These are phyloP conservation scores for Xylaria sp. DNA, from an alignment of 2,329 filamentous ascomycete species.

Conservation along the genomic window DNA sequence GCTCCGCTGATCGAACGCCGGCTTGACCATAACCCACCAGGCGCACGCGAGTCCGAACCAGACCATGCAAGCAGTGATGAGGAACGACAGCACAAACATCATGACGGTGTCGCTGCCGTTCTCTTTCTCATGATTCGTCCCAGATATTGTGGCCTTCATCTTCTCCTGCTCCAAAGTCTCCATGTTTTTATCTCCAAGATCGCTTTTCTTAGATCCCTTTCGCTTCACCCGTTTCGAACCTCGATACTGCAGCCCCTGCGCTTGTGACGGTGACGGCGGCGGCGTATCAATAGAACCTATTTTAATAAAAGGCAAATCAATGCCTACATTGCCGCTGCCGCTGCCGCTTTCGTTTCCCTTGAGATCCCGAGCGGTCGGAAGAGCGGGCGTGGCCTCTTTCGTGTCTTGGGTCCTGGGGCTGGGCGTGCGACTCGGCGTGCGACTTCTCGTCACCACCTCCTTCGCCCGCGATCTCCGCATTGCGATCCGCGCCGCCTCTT, in stretches of 20 bases:
- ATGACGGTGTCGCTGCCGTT: constrained; percentile 9
- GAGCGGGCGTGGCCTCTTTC: constrained; percentile 19
- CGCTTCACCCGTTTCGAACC: background rate
- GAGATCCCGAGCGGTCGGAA: constrained; percentile 14
- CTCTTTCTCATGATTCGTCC: no score
- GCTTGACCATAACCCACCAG: constrained; percentile 44
- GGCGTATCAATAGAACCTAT: background rate
- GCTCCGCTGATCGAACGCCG: constrained; percentile 46
- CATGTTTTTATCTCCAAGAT: background rate
- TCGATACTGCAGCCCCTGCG: background rate
- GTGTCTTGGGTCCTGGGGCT: constrained; percentile 31
- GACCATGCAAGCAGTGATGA: constrained; percentile 33
- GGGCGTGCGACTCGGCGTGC: constrained; percentile 32
- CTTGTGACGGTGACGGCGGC: background rate
- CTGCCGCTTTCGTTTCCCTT: constrained; percentile 30
- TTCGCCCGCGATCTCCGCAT: constrained; percentile 43
- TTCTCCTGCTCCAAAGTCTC: background rate
- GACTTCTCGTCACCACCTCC: constrained; percentile 32
- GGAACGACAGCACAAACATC: constrained; percentile 26
- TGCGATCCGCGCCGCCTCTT: constrained; percentile 45
- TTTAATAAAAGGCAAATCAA: constrained; percentile 40
- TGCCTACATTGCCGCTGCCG: constrained; percentile 40
- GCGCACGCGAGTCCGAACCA: constrained; percentile 39
- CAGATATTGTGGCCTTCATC: no score
- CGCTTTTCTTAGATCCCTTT: background rate